Evolutionary conservation across 1,139 yeast genomes (phyloP), one percentile per base, ranked within the genome.

Genomic region (Scheffersomyces parashehatae): DNA sequence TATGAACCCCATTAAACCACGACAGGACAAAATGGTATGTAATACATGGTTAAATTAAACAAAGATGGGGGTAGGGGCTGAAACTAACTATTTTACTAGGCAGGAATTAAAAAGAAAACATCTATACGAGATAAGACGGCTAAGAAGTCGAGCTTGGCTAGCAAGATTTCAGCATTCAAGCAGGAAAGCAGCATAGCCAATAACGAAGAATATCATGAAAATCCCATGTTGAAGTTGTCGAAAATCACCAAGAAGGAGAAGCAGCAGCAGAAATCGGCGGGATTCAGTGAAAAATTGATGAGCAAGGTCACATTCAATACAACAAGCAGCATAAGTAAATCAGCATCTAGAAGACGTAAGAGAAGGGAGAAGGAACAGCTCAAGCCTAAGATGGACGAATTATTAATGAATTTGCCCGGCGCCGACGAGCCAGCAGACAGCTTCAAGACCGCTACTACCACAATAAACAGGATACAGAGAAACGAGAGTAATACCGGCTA

Each of bases 301-400:
- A 53, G 49, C 32, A 64, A 65, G 41, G 64, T 63, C 24, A 64
- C 71, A 9, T 60, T 62, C 48, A 67, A 66, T 47, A 62, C 67
- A 6, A 63, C 70, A 12, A 64, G 63, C 34, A 68, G 68, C n/a
- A 71, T 85, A 30, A 81, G 88, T 29, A 85, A 85, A 58, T 82
- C 88, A 3, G 70, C 88, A 0, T 53, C 76, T 9, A 73, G 89
- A 56, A 77, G 91, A 64, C 74, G 85, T 47, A 85, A 83, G 58
- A 74, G 88, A 50, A 82, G 81, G 57, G 72, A 75, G 39, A 78
- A 75, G 55, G 85, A 83, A 48, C 79, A 82, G 51, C 68, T 86
- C 48, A 77, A 77, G 50, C 88, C 91, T 5, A 77, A 82, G 55
- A 75, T 86, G 79, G 71, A 76, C 43, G 93, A 85, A 50, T 65